phyloP scores from a whole-genome alignment of 129 eudicot species.

The Arctium lappa region DNA sequence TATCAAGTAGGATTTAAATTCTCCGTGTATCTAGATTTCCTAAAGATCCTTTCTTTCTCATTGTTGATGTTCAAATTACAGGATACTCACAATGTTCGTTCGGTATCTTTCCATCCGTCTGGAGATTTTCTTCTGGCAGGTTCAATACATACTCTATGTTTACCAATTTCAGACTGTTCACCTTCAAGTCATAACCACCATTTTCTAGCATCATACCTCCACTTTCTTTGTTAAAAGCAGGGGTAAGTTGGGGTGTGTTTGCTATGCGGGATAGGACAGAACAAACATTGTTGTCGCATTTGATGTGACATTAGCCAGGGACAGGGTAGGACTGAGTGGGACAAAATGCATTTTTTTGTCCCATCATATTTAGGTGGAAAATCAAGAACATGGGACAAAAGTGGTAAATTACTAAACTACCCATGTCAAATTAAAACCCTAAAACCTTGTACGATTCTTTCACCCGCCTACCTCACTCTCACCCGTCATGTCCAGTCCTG shows the following conservation, averaged over 20 bases:
- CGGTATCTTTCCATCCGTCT: slow-evolving; percentile 89
- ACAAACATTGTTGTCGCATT: not conserved
- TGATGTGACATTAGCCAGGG: not conserved
- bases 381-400: not conserved
- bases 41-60: not conserved
- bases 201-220: not conserved
- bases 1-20: not conserved
- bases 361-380: not conserved
- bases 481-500: not conserved
- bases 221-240: not conserved
- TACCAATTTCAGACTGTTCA: not conserved
- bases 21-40: not conserved
- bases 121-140: slow-evolving; percentile 89
- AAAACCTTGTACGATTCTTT: not conserved
- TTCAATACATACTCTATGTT: not conserved
- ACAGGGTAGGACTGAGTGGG: not conserved
- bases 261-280: not conserved
- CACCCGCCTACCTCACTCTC: not conserved
- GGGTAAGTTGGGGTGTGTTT: not conserved
- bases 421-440: not conserved
- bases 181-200: not conserved
- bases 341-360: not conserved
- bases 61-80: slow-evolving; percentile 31
- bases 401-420: not conserved
- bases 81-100: slow-evolving; percentile 95